A percentile compares a stretch with the other conserved stretches of the same genome.
Conservation (phyloP, 2,329 filamentous ascomycete genomes). For the Xylaria sp. region DNA sequence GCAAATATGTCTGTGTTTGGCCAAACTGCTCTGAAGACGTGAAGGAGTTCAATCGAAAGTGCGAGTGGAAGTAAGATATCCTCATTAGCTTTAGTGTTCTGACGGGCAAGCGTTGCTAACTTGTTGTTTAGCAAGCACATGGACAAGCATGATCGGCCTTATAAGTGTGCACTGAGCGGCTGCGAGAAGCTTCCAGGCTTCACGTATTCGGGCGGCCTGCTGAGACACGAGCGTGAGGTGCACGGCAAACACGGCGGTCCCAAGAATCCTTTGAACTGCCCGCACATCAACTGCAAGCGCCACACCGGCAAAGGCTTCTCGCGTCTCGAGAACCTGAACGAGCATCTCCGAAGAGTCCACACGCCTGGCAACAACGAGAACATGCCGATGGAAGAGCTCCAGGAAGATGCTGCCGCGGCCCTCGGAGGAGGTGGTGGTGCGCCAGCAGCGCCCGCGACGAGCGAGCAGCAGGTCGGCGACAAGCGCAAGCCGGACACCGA, state of each 20-base stretch:
- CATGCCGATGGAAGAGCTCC: slow-evolving; percentile 43
- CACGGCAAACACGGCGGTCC: slow-evolving; percentile 88
- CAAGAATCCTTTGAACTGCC: slow-evolving; percentile 85
- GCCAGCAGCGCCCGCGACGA: slow-evolving; percentile 1
- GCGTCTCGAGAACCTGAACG: slow-evolving; percentile 89
- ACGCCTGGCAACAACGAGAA: slow-evolving; percentile 49
- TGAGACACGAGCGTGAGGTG: slow-evolving; percentile 90
- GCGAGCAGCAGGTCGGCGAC: slow-evolving; percentile 35
- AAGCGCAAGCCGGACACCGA: slow-evolving; percentile 57
- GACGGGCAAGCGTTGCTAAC: slow-evolving; percentile 23
- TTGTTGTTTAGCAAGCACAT: slow-evolving; percentile 77
- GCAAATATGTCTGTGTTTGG: slow-evolving; percentile 77
- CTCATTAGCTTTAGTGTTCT: slow-evolving; percentile 9
- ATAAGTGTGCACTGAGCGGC: slow-evolving; percentile 78
- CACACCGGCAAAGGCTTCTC: slow-evolving; percentile 89
- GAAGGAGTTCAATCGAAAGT: slow-evolving; percentile 75
- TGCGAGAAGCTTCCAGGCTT: slow-evolving; percentile 94
- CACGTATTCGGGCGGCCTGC: slow-evolving; percentile 88
- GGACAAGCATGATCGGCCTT: slow-evolving; percentile 96
- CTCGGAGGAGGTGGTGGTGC: neutral
- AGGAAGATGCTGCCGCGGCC: slow-evolving; percentile 36
- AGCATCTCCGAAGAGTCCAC: slow-evolving; percentile 91
- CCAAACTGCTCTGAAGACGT: slow-evolving; percentile 67
- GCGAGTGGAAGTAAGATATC: slow-evolving; percentile 87
- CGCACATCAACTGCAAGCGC: slow-evolving; percentile 84